Conservation (phyloP, 2,329 filamentous ascomycete genomes). For the Ophiostoma tasmaniense region DNA sequence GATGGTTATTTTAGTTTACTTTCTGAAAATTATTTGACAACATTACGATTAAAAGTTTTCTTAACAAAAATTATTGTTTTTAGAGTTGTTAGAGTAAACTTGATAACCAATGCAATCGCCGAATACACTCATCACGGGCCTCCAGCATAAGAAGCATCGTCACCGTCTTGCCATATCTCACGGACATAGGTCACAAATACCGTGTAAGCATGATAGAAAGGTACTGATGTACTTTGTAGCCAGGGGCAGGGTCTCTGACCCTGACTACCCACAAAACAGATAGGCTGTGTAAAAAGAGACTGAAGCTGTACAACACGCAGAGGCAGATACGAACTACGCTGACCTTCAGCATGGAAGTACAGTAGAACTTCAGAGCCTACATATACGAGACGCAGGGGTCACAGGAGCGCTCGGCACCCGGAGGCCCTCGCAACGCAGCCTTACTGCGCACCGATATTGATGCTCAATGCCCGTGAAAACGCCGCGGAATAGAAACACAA, state of each 20-base stretch:
- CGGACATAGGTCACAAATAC: background rate
- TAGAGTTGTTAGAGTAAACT: too few relatives aligned
- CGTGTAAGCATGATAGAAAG: background rate
- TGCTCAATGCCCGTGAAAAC: background rate
- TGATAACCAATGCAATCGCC: too few relatives aligned
- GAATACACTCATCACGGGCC: background rate
- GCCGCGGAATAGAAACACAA: background rate
- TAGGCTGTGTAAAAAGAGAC: background rate
- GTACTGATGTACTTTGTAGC: background rate
- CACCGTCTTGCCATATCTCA: background rate
- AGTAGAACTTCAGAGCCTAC: background rate
- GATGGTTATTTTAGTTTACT: too few relatives aligned
- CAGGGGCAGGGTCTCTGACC: background rate
- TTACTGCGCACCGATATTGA: background rate
- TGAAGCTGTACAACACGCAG: background rate
- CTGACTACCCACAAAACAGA: background rate
- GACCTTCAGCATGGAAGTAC: background rate
- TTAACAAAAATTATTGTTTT: too few relatives aligned
- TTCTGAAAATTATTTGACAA: too few relatives aligned
- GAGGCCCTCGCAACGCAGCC: background rate
- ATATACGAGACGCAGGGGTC: slow-evolving; percentile 2
- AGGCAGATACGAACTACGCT: background rate
- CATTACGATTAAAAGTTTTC: too few relatives aligned
- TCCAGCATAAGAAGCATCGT: background rate
- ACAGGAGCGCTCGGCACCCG: background rate